Evolutionary conservation across 441 rosid genomes (phyloP), one percentile per base, ranked within the genome.

Genomic region (Syzygium malaccense): DNA sequence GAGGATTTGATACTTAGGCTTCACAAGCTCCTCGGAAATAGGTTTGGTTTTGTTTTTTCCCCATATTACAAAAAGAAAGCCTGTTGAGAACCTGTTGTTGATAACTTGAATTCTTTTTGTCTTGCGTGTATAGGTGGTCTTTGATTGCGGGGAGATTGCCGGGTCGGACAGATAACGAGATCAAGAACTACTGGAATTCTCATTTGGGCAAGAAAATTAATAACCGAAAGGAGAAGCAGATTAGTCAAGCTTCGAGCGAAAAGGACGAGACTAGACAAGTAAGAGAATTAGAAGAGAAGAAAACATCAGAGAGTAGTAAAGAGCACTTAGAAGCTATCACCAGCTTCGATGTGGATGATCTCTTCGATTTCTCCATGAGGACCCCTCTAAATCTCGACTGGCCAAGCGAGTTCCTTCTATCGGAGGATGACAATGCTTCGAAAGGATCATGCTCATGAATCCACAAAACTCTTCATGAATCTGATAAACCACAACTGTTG

Each of bases 1-100:
- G 89, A 88, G 79, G 89, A 88, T 71, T 55, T 88, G 87, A 88
- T 88, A 51, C 89, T 88, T 7, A 88, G 89, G 87, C 89, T 88
- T 66, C 89, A 88, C 60, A 88, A 88, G 58, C 84, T 88, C 85
- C 87, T 88, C 48, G 89, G 89, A 37, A 88, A 88, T 86, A 88
- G 89, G 89, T 86, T 71, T 49, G 4, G 28, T 12, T 54, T 33
- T 54, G 13, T 28, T 26, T 33, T 78, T 28, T 55, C 32, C 32
- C 30, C 23, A 26, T 32, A 28, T 48, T 49, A 45, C 32, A 28
- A n/a, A 23, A 33, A 7, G 6, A 62, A 11, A 87, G 53, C 45
- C 55, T 75, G 23, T 33, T 33, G 2, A 49, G 6, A 87, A 66
- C 45, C 75, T 75, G 23, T 33, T 33, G 2, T n/a, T 41, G 20